Base-by-base conservation (phyloP, 176 grass and related monocot genomes). In the Carex littledalei region DNA sequence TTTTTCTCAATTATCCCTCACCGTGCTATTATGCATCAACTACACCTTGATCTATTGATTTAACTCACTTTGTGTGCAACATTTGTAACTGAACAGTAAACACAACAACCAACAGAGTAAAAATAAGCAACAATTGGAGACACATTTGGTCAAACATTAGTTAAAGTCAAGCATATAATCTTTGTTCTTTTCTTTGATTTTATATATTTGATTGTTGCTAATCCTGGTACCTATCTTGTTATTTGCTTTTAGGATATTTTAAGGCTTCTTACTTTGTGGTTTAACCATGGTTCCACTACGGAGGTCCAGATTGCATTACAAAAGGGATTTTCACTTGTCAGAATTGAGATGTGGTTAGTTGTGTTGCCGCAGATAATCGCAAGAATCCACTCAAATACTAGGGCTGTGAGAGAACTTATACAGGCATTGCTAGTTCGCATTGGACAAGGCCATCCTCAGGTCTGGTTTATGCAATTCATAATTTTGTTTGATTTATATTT, bases 281-380 rank as follows among this genome's bases (percentile, higher is more conserved):
- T 98, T 87, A 98, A 94, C 83, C 85, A 98, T 81, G 95, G 95
- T 75, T 53, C 88, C 78, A 95, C 93, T 56, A 86, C 84, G 63
- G 93, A 98, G 78, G 95, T 98, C 87, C 93, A 98, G 87, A 89
- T 84, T 85, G 95, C 95, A 34, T 82, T 98, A 78, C 86, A 95
- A 79, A 89, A 93, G 53, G 95, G 95, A 58, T 98, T 98, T 95
- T 85, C 43, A 78, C 93, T 89, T 90, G 95, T 98, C 34, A 98
- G 93, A 79, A 98, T 98, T 86, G 95, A 98, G 88, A 94, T 98
- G 93, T 98, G 95, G 95, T 83, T 98, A 85, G 95, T 94, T 85
- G 95, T 98, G 84, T 79, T 98, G 37, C 95, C 95, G 12, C 95
- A 98, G 88, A 98, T 98, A 90, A 98, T 98, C 80, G 95, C 95